phyloP scores from a whole-genome alignment of 371 early-diverging fungal species.

The Nematocida sp. region DNA sequence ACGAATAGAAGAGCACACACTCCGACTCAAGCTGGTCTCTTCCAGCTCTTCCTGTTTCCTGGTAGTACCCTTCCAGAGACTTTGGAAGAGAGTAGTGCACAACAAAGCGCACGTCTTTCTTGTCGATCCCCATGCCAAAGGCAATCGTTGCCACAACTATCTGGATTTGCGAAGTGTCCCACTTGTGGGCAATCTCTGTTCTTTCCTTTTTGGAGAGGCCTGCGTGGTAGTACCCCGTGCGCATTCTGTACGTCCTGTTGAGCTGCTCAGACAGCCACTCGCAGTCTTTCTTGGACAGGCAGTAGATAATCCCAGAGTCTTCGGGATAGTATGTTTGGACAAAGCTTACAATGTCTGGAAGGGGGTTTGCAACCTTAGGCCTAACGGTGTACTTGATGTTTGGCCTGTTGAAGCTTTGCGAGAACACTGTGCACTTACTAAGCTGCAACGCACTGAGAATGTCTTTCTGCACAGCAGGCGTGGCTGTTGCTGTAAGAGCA shows the following conservation, averaged over 20 bases:
- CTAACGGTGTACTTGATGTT: conserved; percentile 71
- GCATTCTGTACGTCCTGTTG: conserved; percentile 63
- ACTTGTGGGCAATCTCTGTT: conserved; percentile 72
- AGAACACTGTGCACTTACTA: conserved; percentile 65
- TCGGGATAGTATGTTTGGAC: conserved; percentile 69
- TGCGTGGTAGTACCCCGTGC: conserved; percentile 80
- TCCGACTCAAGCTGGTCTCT: conserved; percentile 79
- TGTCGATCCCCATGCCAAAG: conserved; percentile 89
- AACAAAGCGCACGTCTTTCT: conserved; percentile 92
- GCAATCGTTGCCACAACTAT: conserved; percentile 96
- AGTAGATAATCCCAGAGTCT: conserved; percentile 92
- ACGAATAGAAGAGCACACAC: conserved; percentile 80
- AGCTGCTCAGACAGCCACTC: conserved; percentile 75
- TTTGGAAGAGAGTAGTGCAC: conserved; percentile 88
- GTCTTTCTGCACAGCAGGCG: conserved; percentile 74
- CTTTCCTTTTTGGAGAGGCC: conserved; percentile 79
- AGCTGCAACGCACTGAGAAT: conserved; percentile 52
- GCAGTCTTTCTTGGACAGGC: conserved; percentile 74
- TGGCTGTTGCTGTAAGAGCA: conserved; percentile 95
- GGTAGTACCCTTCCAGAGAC: conserved; percentile 94
- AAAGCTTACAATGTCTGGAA: conserved; percentile 71
- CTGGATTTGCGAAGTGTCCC: conserved; percentile 70
- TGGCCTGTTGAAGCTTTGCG: conserved; percentile 73
- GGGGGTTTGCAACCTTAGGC: conserved; percentile 66
- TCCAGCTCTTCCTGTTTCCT: conserved; percentile 96